These are phyloP conservation scores for Allomyces javanicus DNA, from an alignment of 192 early-diverging fungal species.

Conservation along the genomic window DNA sequence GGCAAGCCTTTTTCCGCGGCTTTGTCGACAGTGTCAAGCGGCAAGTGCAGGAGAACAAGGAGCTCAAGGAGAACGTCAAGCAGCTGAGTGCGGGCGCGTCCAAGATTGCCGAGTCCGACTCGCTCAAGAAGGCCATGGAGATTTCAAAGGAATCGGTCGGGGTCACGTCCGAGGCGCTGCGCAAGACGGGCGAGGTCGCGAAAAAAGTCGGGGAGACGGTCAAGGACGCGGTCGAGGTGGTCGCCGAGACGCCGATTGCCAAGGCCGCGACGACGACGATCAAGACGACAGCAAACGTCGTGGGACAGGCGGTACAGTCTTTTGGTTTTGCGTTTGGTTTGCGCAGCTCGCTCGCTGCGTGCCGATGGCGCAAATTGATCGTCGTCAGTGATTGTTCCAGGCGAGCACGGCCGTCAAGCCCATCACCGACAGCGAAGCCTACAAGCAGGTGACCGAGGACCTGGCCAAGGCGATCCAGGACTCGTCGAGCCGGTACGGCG, in stretches of 20 bases:
- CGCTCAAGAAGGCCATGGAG: slow-evolving; percentile 70
- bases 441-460: slow-evolving; percentile 37
- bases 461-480: slow-evolving; percentile 53
- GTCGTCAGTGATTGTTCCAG: neutral
- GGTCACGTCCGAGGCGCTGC: slow-evolving; percentile 13
- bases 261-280: slow-evolving; percentile 1
- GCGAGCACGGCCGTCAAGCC: slow-evolving; percentile 8
- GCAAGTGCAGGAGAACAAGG: slow-evolving; percentile 86
- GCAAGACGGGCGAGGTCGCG: slow-evolving; percentile 43
- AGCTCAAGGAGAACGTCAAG: slow-evolving; percentile 80
- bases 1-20: slow-evolving; percentile 33
- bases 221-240: slow-evolving; percentile 38
- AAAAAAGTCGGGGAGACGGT: slow-evolving; percentile 43
- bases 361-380: no score
- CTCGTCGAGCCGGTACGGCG: slow-evolving; percentile 45
- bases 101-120: slow-evolving; percentile 65
- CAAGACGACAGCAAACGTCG: slow-evolving; percentile 1
- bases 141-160: slow-evolving; percentile 34
- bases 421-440: slow-evolving; percentile 42
- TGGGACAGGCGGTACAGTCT: slow-evolving; percentile 7
- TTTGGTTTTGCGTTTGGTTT: slow-evolving; percentile 6
- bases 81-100: slow-evolving; percentile 60
- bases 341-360: slow-evolving; percentile 4
- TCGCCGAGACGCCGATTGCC: slow-evolving; percentile 6
- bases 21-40: slow-evolving; percentile 80